These are phyloP conservation scores for Carex parvula DNA, from an alignment of 176 grass and related monocot species.

Conservation along the genomic window DNA sequence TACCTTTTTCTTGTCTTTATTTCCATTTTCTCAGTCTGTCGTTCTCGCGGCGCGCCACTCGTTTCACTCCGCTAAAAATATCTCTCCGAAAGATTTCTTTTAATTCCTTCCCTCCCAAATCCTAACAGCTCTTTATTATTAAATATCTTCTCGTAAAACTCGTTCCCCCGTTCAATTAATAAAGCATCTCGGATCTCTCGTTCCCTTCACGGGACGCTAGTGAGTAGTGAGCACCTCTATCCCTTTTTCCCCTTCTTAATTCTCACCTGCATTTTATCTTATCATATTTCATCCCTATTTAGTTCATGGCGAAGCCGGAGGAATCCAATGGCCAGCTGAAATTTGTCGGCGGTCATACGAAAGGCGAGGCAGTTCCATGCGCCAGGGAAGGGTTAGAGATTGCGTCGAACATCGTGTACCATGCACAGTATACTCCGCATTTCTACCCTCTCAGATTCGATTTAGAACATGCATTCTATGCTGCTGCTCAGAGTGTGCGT, in stretches of 20 bases:
- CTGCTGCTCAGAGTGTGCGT: slow-evolving; percentile 81
- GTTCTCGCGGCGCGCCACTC: slow-evolving; percentile 17
- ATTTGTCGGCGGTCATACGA: slow-evolving; percentile 44
- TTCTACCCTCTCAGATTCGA: slow-evolving; percentile 80
- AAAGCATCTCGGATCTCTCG: slow-evolving; percentile 24
- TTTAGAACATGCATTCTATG: slow-evolving; percentile 80
- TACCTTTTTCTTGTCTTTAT: background rate
- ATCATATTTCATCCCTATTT: background rate
- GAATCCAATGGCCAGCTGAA: slow-evolving; percentile 21
- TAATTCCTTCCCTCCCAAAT: too few relatives aligned
- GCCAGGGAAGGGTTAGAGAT: slow-evolving; percentile 55
- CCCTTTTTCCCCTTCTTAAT: background rate
- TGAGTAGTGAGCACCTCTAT: slow-evolving; percentile 13
- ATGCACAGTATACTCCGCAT: slow-evolving; percentile 67
- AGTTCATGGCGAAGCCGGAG: slow-evolving; percentile 24
- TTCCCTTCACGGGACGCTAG: slow-evolving; percentile 19
- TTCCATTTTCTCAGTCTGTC: background rate
- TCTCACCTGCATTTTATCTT: background rate
- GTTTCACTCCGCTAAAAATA: slow-evolving; percentile 21
- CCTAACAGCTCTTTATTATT: background rate
- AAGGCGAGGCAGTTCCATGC: slow-evolving; percentile 54
- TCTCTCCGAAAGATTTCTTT: too few relatives aligned
- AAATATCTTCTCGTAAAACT: slow-evolving; percentile 9
- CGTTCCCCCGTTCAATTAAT: background rate
- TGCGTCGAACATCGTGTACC: slow-evolving; percentile 78